Conservation (phyloP, 306 rosid species). For the Biancaea sappan region DNA sequence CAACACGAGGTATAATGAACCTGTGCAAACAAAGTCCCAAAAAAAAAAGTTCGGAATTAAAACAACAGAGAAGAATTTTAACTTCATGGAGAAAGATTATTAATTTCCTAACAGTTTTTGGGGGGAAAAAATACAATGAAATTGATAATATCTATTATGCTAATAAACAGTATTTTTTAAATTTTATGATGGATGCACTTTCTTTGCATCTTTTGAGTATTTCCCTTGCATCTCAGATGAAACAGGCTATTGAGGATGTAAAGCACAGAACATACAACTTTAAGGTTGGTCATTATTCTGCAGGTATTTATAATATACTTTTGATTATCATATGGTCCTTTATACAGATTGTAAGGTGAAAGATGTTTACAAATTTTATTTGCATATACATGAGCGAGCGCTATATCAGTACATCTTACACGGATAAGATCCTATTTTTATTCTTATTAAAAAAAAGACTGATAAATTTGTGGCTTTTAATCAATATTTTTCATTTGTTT, state of each 20-base stretch:
- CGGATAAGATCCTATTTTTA: background rate
- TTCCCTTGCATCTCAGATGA: slow-evolving; percentile 52
- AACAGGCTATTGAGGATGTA: slow-evolving; percentile 59
- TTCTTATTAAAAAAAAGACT: background rate
- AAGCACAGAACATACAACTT: slow-evolving; percentile 55
- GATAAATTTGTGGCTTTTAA: slow-evolving; percentile 21
- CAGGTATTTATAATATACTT: background rate
- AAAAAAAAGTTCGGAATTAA: too few species aligned
- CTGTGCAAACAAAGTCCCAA: too few species aligned
- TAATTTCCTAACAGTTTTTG: background rate
- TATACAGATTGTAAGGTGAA: slow-evolving; percentile 13
- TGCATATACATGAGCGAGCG: background rate
- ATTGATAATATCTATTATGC: slow-evolving; percentile 23
- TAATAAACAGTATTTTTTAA: background rate
- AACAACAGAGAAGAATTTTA: too few species aligned
- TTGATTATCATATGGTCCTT: slow-evolving; percentile 11
- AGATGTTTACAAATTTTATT: background rate
- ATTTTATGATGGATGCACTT: too few species aligned
- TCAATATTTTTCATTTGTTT: slow-evolving; percentile 10
- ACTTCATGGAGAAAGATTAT: slow-evolving; percentile 4
- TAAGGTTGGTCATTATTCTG: slow-evolving; percentile 59
- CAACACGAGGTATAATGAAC: too few species aligned
- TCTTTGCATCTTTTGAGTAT: slow-evolving; percentile 24
- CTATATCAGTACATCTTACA: slow-evolving; percentile 15
- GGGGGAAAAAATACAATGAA: background rate